These are phyloP conservation scores for Auriscalpium microsporum DNA, from an alignment of 768 basidiomycete genomes.

Conservation along the genomic window DNA sequence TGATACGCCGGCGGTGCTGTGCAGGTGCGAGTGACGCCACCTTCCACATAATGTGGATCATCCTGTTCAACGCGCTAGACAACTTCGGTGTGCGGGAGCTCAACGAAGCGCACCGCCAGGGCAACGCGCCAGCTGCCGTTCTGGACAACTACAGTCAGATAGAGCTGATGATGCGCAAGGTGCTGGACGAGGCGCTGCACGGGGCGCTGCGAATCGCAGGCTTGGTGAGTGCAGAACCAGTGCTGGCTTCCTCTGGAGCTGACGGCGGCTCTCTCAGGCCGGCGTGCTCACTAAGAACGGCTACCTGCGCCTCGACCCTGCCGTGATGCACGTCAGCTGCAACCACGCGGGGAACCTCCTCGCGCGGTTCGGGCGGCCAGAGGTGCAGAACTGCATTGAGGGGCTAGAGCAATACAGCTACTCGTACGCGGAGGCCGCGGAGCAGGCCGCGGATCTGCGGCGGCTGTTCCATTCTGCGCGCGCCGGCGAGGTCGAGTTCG, in stretches of 20 bases:
- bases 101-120: constrained; percentile 37
- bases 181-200: constrained; percentile 76
- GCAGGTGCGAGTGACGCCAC: constrained; percentile 79
- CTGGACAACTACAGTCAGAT: constrained; percentile 40
- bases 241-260: constrained; percentile 1
- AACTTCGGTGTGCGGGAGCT: constrained; percentile 78
- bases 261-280: constrained; percentile 34
- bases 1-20: neutral
- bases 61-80: constrained; percentile 71
- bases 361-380: constrained; percentile 73
- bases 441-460: constrained; percentile 61
- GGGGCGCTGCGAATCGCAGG: constrained; percentile 84
- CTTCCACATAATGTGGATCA: constrained; percentile 90
- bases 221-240: constrained; percentile 41
- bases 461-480: constrained; percentile 34
- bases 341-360: constrained; percentile 78
- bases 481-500: constrained; percentile 29
- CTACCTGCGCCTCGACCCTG: constrained; percentile 82
- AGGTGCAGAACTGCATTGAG: constrained; percentile 75
- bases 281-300: constrained; percentile 81
- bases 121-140: constrained; percentile 24
- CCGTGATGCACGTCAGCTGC: constrained; percentile 82
- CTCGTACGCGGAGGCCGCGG: constrained; percentile 80
- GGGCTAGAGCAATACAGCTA: constrained; percentile 85
- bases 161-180: constrained; percentile 56